Evolutionary conservation across 805 yeast genomes (phyloP), one percentile per base, ranked within the genome.

Genomic region (Nakazawaea anatomiae): DNA sequence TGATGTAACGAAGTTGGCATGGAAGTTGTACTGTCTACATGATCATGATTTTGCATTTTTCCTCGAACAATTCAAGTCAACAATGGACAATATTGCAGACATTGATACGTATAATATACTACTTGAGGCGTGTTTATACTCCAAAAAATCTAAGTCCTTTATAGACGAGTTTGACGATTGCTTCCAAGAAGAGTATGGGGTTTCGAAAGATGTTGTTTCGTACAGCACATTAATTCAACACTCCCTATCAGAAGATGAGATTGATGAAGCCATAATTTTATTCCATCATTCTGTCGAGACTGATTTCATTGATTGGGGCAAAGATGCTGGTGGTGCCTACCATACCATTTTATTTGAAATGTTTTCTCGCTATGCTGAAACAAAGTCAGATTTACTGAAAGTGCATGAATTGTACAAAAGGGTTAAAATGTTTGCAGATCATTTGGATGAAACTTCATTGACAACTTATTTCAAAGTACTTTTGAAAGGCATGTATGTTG

Each of bases 281-380:
- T 76, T 74, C 57, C 57, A 69, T 5, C 57, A 65, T 9, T 62
- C 71, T 45, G 56, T 72, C 6, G 55, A 61, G 5, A 58, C 67
- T 30, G 79, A 76, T 36, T 50, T 57, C n/a, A 68, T 72, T 5
- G 69, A 70, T 30, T 79, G 83, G 82, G 68, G 65, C 32, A 60
- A 60, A 42, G 70, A 66, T 12, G 57, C 57, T 44, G 62, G 63
- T 52, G 65, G 67, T 1, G 56, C 56, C 30, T 60, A 63, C 41
- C 54, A 62, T 44, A 56, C 63, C 0, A 52, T 59, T 1, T 50
- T 68, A 18, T 65, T 66, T 45, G 58, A 57, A 32, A 42, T 66
- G 11, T 55, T 66, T 27, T 44, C 60, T 1, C 32, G 38, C 4
- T 58, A 62, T 47, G 58, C 61, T 51, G 31, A 39, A 10, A 6